A percentile compares a stretch with the other conserved stretches of the same genome.
These are phyloP conservation scores for Naematelia encephala DNA, from an alignment of 768 basidiomycete species.

Conservation along the genomic window DNA sequence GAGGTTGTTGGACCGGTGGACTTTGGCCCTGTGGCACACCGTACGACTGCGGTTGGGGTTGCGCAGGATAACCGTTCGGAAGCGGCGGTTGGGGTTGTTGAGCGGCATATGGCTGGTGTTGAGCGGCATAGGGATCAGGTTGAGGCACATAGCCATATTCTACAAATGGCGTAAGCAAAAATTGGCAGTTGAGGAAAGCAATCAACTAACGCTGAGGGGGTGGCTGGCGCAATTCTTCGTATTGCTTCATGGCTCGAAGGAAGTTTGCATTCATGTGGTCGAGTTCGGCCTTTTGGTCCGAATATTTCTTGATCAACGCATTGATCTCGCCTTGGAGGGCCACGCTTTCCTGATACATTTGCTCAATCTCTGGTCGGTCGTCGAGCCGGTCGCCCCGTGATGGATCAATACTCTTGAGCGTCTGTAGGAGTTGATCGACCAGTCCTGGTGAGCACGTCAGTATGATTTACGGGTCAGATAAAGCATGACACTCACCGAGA, in stretches of 20 bases:
- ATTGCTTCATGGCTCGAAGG: constrained; percentile 78
- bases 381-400: constrained; percentile 72
- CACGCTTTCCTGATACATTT: constrained; percentile 87
- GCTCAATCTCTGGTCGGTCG: constrained; percentile 87
- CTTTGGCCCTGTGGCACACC: constrained; percentile 4
- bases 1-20: background rate
- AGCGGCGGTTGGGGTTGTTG: constrained; percentile 30
- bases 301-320: constrained; percentile 93
- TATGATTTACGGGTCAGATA: background rate
- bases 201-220: constrained; percentile 12
- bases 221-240: constrained; percentile 84
- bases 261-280: constrained; percentile 94
- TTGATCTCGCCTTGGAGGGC: constrained; percentile 89
- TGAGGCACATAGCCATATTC: constrained; percentile 42
- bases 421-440: constrained; percentile 50
- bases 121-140: constrained; percentile 40
- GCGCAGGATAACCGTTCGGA: constrained; percentile 13
- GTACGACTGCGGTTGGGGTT: constrained; percentile 15
- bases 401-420: constrained; percentile 71
- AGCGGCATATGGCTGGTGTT: constrained; percentile 40
- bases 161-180: constrained; percentile 19
- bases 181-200: background rate
- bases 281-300: constrained; percentile 91
- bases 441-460: constrained; percentile 30
- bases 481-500: constrained; percentile 31